Evolutionary conservation across 495 filamentous ascomycete species (phyloP).

Genomic region (Aspergillus coremiiformis): DNA sequence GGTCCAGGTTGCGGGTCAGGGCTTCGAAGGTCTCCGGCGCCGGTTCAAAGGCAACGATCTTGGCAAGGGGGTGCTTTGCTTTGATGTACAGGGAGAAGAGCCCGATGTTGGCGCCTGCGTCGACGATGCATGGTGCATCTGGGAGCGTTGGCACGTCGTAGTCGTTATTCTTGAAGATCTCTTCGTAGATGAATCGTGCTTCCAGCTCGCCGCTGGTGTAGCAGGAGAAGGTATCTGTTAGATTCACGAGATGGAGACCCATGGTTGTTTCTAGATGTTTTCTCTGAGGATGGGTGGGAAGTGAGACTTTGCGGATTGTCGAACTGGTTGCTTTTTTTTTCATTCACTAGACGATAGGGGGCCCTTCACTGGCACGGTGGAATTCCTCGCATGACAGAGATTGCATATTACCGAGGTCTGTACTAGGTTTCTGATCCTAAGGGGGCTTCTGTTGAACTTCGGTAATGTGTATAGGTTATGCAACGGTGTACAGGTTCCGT

Average conservation of each 20-base stretch:
- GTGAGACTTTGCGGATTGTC: too few relatives aligned
- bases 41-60: slow-evolving; percentile 22
- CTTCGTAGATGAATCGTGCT: not conserved
- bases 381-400: too few relatives aligned
- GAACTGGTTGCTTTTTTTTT: too few relatives aligned
- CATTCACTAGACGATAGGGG: too few relatives aligned
- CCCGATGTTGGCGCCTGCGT: slow-evolving; percentile 21
- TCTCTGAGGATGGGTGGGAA: too few relatives aligned
- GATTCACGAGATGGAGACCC: not conserved
- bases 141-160: not conserved
- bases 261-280: not conserved
- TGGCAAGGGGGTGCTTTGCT: slow-evolving; percentile 15
- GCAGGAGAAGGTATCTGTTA: not conserved
- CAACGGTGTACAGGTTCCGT: too few relatives aligned
- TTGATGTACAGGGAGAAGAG: slow-evolving; percentile 23
- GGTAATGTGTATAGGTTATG: too few relatives aligned
- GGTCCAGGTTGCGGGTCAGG: slow-evolving; percentile 14
- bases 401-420: too few relatives aligned
- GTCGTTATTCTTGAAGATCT: not conserved
- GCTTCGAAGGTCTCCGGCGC: slow-evolving; percentile 17
- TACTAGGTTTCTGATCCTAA: too few relatives aligned
- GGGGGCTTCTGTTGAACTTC: too few relatives aligned
- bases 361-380: too few relatives aligned
- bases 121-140: slow-evolving; percentile 17
- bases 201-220: not conserved